Conservation (phyloP, 352 stramenopile genomes). For the Globisporangium takayamanum region DNA sequence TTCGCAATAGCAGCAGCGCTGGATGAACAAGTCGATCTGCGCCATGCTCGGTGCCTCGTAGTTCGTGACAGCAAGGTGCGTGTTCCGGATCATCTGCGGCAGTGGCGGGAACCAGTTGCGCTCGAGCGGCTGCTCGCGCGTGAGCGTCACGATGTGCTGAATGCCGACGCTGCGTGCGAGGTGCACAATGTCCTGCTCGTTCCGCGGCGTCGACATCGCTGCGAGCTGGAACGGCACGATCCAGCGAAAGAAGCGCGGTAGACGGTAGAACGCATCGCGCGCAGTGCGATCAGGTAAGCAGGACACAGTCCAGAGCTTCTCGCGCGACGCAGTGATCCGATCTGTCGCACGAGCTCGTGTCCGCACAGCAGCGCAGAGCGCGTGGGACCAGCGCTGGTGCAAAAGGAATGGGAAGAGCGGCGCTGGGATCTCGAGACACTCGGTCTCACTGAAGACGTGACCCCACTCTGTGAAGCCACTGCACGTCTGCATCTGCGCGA, state of each 20-base stretch:
- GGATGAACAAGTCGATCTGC: conserved; percentile 60
- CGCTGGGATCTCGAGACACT: conserved; percentile 23
- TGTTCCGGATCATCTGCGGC: conserved; percentile 23
- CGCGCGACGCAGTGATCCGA: background rate
- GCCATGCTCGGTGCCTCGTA: conserved; percentile 43
- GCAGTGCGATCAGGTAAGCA: background rate
- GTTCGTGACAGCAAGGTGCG: conserved; percentile 46
- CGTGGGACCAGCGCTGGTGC: conserved; percentile 20
- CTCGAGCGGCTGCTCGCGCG: conserved; percentile 27
- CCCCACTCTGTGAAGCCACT: conserved; percentile 26
- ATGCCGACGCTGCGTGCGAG: conserved; percentile 24
- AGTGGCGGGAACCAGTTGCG: conserved; percentile 21
- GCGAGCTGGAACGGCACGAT: conserved; percentile 35
- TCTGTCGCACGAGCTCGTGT: background rate
- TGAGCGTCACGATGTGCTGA: conserved; percentile 33
- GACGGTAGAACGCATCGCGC: conserved; percentile 11
- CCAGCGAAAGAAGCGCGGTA: conserved; percentile 44
- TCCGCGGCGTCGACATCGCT: conserved; percentile 34
- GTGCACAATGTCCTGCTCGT: conserved; percentile 23
- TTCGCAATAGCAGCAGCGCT: conserved; percentile 19
- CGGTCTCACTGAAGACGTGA: conserved; percentile 18
- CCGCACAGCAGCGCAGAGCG: background rate
- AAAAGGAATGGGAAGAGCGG: conserved; percentile 14
- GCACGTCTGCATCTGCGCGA: conserved; percentile 16
- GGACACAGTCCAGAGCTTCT: conserved; percentile 9